Evolutionary conservation across 805 yeast genomes (phyloP).

Genomic region (Barnettozyma populi): DNA sequence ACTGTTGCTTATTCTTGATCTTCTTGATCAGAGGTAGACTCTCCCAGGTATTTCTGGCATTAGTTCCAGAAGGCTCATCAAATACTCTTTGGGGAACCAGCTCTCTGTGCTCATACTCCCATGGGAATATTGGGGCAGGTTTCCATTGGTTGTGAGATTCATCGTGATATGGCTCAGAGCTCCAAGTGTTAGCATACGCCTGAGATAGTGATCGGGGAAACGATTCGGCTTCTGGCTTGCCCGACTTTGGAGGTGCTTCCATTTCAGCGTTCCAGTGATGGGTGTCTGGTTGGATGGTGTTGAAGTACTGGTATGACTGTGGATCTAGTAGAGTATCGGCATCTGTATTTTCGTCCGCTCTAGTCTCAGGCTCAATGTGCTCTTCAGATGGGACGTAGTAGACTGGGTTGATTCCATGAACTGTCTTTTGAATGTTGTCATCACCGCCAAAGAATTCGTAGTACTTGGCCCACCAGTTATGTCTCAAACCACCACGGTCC

Average conservation of each 20-base stretch:
- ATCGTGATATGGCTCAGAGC: not conserved
- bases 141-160: not conserved
- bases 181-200: constrained; percentile 1
- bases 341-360: not conserved
- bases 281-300: constrained; percentile 12
- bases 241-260: constrained; percentile 37
- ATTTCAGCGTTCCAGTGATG: constrained; percentile 39
- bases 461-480: constrained; percentile 23
- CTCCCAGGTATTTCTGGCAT: constrained; percentile 17
- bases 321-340: constrained; percentile 18
- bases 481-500: constrained; percentile 14
- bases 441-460: constrained; percentile 18
- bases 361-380: not conserved
- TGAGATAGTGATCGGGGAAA: constrained; percentile 15
- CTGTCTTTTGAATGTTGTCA: constrained; percentile 11
- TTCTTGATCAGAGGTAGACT: constrained; percentile 18
- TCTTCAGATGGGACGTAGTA: constrained; percentile 12
- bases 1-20: constrained; percentile 15
- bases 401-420: constrained; percentile 23
- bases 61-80: constrained; percentile 8
- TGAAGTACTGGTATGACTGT: constrained; percentile 18
- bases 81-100: constrained; percentile 21
- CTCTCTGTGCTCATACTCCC: constrained; percentile 23
- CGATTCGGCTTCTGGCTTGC: constrained; percentile 24
- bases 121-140: constrained; percentile 27